These are phyloP conservation scores for Triangularia verruculosa DNA, from an alignment of 2,329 filamentous ascomycete species.

Conservation along the genomic window DNA sequence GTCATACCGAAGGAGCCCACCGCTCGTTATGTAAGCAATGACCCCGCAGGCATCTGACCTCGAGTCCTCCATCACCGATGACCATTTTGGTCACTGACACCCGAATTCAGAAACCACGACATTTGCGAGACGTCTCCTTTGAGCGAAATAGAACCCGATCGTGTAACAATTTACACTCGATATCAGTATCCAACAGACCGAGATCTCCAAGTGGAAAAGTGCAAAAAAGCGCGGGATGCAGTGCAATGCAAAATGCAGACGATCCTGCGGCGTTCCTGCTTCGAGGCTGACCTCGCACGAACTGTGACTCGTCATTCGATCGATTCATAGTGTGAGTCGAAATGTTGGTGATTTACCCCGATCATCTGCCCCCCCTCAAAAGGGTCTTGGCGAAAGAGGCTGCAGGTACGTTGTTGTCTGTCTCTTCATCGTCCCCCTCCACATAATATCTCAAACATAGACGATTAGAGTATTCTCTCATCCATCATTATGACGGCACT, in stretches of 20 bases:
- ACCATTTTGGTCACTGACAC: background rate
- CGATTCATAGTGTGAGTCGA: constrained; percentile 3
- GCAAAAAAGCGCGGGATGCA: background rate
- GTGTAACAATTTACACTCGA: background rate
- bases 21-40: background rate
- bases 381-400: background rate
- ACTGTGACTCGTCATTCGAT: constrained; percentile 5
- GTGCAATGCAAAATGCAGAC: background rate
- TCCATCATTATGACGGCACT: constrained; percentile 5
- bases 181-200: background rate
- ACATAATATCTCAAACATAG: background rate
- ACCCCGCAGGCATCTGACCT: background rate
- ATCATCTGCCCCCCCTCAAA: constrained; percentile 4
- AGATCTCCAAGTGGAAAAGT: background rate
- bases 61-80: background rate
- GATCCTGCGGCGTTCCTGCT: background rate
- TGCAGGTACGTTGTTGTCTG: constrained; percentile 6
- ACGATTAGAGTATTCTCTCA: background rate
- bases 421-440: background rate
- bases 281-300: background rate
- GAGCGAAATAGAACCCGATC: background rate
- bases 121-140: background rate
- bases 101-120: background rate
- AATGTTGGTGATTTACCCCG: background rate
- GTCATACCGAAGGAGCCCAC: background rate